These are phyloP conservation scores for Pseudopithomyces maydicus DNA, from an alignment of 2,329 filamentous ascomycete genomes.

Conservation along the genomic window DNA sequence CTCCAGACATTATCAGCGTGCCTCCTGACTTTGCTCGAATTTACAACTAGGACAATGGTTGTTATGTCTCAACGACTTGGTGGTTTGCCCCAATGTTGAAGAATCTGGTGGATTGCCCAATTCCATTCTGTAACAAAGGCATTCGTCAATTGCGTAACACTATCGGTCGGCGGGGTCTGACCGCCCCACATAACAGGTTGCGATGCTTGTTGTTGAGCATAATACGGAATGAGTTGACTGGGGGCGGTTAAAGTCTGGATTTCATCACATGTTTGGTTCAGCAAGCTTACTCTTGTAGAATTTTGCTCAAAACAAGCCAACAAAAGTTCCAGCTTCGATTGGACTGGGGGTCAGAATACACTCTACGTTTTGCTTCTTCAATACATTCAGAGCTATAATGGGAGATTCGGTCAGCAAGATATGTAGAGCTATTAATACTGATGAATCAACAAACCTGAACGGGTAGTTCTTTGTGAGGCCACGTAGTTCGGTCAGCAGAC, in stretches of 20 bases:
- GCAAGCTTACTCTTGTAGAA: conserved; percentile 64
- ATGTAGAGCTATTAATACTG: background rate
- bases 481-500: conserved; percentile 71
- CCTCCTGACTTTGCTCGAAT: too few relatives aligned
- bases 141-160: conserved; percentile 63
- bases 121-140: conserved; percentile 73
- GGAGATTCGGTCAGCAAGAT: background rate
- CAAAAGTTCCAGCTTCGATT: conserved; percentile 77
- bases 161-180: conserved; percentile 59
- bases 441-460: conserved; percentile 50
- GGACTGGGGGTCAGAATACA: conserved; percentile 67
- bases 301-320: conserved; percentile 72
- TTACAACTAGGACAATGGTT: too few relatives aligned
- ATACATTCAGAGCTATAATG: conserved; percentile 61
- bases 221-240: conserved; percentile 65
- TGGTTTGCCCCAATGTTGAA: conserved; percentile 69
- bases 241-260: conserved; percentile 12
- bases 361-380: conserved; percentile 67
- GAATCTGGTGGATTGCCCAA: conserved; percentile 66
- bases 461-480: conserved; percentile 70
- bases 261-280: too few relatives aligned
- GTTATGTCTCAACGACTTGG: conserved; percentile 45
- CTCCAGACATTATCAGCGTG: too few relatives aligned
- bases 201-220: conserved; percentile 65
- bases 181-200: conserved; percentile 74